Base-by-base conservation (phyloP, 2,329 filamentous ascomycete genomes). In the Fusarium veterinarium region DNA sequence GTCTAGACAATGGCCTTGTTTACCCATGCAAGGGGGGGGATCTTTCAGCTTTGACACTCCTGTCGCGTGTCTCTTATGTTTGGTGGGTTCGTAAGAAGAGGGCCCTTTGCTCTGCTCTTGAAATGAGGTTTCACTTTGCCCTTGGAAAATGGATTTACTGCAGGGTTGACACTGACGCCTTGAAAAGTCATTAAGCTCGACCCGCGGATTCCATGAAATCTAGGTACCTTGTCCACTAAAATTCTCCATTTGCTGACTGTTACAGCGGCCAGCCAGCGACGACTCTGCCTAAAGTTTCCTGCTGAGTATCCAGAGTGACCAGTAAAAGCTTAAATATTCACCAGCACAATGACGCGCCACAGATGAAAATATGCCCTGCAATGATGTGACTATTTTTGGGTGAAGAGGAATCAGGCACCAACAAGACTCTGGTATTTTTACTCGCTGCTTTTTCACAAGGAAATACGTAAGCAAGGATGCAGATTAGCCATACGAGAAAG, bases 401-500 rank as follows among this genome's bases (percentile, higher is more conserved):
- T 8, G 8, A 23, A 10, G 23, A 13, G 20, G 42, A 65, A 25
- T 44, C 23, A 57, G 53, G 53, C 40, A 37, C 40, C 40, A 17
- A 38, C 19, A 38, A 7, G 19, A 17, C 33, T 38, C 19, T 52
- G 33, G 6, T 19, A 13, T 28, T 20, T 45, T 25, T 25, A 6
- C 25, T 25, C 25, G 25, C 25, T 25, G 25, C 28, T 9, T 17
- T 30, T 52, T 16, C 31, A 37, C 20, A 56, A 42, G 59, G 20
- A 45, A 33, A 25, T 31, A 53, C 28, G 41, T 57, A 37, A 63
- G 30, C 60, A 65, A 52, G 35, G 59, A 16, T 44, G n/a, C 8
- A 60, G 16, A 67, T 67, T 60, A 67, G 28, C 62, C 62, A 67
- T 67, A 67, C 64, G 64, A 67, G 53, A 58, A 19, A n/a, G 52